These are phyloP conservation scores for Nakaseomyces kungkrabaensis DNA, from an alignment of 1,139 yeast species.

Conservation along the genomic window DNA sequence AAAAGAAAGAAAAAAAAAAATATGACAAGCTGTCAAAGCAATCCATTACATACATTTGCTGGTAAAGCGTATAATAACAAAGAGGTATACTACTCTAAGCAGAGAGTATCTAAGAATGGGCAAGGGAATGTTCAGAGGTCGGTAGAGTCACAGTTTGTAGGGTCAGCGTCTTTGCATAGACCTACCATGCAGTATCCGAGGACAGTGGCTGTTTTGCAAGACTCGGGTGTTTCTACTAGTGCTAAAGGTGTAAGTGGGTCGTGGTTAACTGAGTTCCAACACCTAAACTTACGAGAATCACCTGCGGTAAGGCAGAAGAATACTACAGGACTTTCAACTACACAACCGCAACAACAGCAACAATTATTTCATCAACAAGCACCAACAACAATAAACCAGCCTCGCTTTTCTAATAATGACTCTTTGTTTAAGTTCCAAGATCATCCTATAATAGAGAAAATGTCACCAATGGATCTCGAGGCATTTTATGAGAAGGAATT, in stretches of 20 bases:
- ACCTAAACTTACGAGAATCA: background rate
- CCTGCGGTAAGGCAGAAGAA: background rate
- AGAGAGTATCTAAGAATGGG: background rate
- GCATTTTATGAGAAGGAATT: slow-evolving; percentile 1
- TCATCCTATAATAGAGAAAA: background rate
- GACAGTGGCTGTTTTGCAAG: background rate
- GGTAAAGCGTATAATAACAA: background rate
- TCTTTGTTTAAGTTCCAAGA: slow-evolving; percentile 1
- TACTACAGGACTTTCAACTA: too few relatives aligned
- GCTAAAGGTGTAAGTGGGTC: background rate
- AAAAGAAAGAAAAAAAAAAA: too few relatives aligned
- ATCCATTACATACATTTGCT: background rate
- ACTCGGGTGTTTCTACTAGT: background rate
- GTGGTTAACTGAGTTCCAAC: background rate
- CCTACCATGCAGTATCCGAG: background rate
- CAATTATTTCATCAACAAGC: too few relatives aligned
- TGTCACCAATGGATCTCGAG: background rate
- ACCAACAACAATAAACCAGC: too few relatives aligned
- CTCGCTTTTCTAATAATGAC: background rate
- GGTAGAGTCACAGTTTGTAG: background rate
- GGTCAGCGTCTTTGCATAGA: background rate
- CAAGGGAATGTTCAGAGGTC: background rate
- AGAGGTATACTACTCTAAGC: background rate
- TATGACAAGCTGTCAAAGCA: background rate
- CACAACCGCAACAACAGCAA: background rate